A percentile compares a stretch with the other conserved stretches of the same genome.
phyloP scores from a whole-genome alignment of 108 stramenopile genomes.

The Bacterosira constricta region DNA sequence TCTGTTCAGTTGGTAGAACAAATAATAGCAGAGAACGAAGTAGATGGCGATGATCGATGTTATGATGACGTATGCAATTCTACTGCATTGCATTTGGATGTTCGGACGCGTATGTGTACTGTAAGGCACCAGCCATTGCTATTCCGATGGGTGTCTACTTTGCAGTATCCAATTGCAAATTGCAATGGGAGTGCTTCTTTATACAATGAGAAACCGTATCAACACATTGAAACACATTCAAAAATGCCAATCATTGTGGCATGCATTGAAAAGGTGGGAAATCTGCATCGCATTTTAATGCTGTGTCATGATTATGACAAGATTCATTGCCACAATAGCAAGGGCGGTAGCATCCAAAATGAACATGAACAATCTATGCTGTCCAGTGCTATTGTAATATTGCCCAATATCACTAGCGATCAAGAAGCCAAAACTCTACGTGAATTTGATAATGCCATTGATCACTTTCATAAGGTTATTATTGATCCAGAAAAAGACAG shows the following conservation, averaged over 20 bases:
- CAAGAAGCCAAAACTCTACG: background rate
- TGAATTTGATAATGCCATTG: constrained; percentile 33
- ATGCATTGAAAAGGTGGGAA: constrained; percentile 50
- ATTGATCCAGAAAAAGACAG: background rate
- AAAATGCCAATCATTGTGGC: constrained; percentile 30
- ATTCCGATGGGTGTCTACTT: constrained; percentile 32
- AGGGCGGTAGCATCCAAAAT: background rate
- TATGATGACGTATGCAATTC: background rate
- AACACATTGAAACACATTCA: background rate
- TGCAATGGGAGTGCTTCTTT: background rate
- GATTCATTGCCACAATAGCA: background rate
- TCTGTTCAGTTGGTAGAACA: constrained; percentile 33
- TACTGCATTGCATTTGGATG: constrained; percentile 15
- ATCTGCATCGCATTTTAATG: constrained; percentile 51
- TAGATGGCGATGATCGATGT: background rate
- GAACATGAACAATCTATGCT: background rate
- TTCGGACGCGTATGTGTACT: constrained; percentile 51
- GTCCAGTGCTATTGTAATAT: constrained; percentile 22
- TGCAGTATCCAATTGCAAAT: background rate
- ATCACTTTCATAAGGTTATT: constrained; percentile 31
- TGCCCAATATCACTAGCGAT: constrained; percentile 11
- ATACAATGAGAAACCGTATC: background rate
- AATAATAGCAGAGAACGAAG: background rate
- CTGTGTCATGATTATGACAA: constrained; percentile 26
- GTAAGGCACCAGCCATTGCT: constrained; percentile 39